Base-by-base conservation (phyloP, 192 early-diverging fungal genomes). In the Pilobolus umbonatus region DNA sequence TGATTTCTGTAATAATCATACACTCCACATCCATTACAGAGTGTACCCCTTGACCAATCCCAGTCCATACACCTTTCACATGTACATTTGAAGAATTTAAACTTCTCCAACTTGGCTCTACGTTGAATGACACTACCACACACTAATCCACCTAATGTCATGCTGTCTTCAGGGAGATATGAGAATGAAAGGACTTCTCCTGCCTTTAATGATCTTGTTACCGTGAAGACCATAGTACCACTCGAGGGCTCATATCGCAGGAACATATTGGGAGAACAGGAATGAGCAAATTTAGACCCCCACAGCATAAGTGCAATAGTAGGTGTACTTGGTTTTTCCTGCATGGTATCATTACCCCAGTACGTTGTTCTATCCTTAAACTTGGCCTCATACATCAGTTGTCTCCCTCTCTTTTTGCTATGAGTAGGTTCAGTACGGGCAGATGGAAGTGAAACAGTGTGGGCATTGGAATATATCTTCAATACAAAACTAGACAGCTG, bases 241-340 rank as follows among this genome's bases (percentile, higher is more conserved):
- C 39, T 28, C 4, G 60, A 17, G 28, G 57, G 55, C 2, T 72
- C 65, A 36, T 50, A 72, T 34, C 60, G 70, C 1, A 67, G 29
- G 26, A 72, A 58, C 34, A 72, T 34, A 29, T 65, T 66, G 8
- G 70, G 70, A 46, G 70, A 46, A 25, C 70, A 72, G 2, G 70
- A 66, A 38, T 72, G 70, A 7, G 70, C 59, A 30, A 66, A 67
- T 36, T 72, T 72, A 22, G 70, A 72, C 1, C 70, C 64, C 70
- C 70, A 72, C 0, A 36, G 28, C 24, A 72, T 21, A 8, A 72
- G 28, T 5, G 60, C 55, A 48, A 72, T 72, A 0, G 32, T 62
- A 3, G 64, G 55, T 21, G 36, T 55, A 14, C 35, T 43, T 9
- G 35, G 36, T 29, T 49, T 47, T 38, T 50, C 65, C 3, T 29